These are phyloP conservation scores for Zelopaecilomyces penicillatus DNA, from an alignment of 2,329 filamentous ascomycete species.

Conservation along the genomic window DNA sequence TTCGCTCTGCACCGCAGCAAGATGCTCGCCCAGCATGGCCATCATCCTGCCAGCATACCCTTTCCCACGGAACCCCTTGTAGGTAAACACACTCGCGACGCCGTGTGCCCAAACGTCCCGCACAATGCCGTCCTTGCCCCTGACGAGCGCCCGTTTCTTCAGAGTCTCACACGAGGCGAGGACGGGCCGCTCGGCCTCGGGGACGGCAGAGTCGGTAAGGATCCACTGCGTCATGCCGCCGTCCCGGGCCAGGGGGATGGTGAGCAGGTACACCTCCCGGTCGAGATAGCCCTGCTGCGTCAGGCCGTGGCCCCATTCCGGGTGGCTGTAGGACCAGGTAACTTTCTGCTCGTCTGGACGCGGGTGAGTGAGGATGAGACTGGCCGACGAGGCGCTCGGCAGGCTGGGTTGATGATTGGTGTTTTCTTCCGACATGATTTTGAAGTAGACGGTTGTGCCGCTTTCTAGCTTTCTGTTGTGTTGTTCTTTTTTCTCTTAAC, in stretches of 20 bases:
- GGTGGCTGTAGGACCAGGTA: constrained; percentile 48
- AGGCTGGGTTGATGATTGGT: constrained; percentile 6
- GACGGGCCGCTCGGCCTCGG: constrained; percentile 38
- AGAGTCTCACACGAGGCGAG: constrained; percentile 58
- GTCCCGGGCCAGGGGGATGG: constrained; percentile 47
- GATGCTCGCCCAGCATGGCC: constrained; percentile 46
- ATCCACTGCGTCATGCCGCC: constrained; percentile 58
- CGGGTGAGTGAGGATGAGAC: constrained; percentile 41
- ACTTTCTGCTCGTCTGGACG: constrained; percentile 44
- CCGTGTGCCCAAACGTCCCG: constrained; percentile 59
- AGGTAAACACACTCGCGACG: constrained; percentile 72
- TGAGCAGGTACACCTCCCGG: constrained; percentile 50
- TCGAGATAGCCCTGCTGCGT: constrained; percentile 46
- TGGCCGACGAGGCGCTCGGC: constrained; percentile 14
- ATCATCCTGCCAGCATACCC: constrained; percentile 77
- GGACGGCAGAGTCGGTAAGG: constrained; percentile 39
- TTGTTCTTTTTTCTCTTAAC: no score
- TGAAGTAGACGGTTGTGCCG: not conserved
- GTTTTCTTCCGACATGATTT: not conserved
- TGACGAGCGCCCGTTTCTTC: constrained; percentile 48
- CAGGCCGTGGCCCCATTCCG: constrained; percentile 52
- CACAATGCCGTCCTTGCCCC: constrained; percentile 24
- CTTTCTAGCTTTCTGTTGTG: no score
- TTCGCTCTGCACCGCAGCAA: constrained; percentile 21
- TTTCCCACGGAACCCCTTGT: constrained; percentile 54